Evolutionary conservation across 2,329 filamentous ascomycete genomes (phyloP), one percentile per base, ranked within the genome.

Genomic region (Fusarium protoensiforme): DNA sequence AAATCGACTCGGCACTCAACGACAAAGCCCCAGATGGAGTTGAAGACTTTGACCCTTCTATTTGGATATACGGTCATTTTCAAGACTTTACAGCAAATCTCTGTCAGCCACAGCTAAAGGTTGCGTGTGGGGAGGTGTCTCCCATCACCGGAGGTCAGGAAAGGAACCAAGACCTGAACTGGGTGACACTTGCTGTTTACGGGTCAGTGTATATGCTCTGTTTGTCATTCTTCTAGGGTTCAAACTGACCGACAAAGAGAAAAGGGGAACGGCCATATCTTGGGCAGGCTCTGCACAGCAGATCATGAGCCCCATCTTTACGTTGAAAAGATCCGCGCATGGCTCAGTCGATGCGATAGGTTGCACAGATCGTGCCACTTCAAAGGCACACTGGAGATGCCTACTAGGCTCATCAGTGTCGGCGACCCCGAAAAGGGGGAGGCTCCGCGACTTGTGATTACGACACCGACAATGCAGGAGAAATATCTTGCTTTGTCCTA

Each of bases 61-160:
- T 68, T 4, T 68, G 67, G 64, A 63, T 68, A 13, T 68, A 68
- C 18, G 48, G 59, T 4, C 54, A 68, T n/a, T 63, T 68, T 5
- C 43, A 31, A 27, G 54, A 67, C 5, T 61, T 51, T 51, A 20
- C 14, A 6, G 36, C 4, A 24, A 5, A 5, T 38, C 4, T 13
- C 35, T 31, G 22, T 7, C 67, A 68, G 2, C 64, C 64, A 2
- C 27, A 43, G 7, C 43, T 68, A 1, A 53, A 48, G 0, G 57
- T 68, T 2, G 62, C 38, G 1, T 68, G 64, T 16, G 67, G 67
- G 6, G 43, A 48, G 33, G 36, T 57, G 9, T 41, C 61, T 0
- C 27, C 35, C 2, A 24, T 68, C n/a, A 57, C 39, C 7, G 66
- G 54, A 5, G 20, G 35, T 3, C 56, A n/a, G 7, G 38, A 63